Base-by-base conservation (phyloP, 495 filamentous ascomycete species). In the Astrocystis sublimbata region DNA sequence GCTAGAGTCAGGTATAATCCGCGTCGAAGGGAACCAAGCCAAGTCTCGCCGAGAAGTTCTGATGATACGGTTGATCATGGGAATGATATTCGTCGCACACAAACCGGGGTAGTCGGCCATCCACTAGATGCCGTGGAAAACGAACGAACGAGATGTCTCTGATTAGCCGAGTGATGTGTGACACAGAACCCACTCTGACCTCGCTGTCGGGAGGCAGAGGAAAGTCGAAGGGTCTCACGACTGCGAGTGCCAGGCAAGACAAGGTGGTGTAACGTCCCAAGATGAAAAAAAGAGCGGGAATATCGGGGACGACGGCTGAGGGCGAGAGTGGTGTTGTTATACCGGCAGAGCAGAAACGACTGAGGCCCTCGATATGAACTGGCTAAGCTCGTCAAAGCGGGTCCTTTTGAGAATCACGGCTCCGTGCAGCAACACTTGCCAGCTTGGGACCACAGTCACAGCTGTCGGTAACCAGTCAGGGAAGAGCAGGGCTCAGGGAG, bases 121-220 rank as follows among this genome's bases (percentile, higher is more conserved):
- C 66, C 50, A 68, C 43, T 65, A 72, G 66, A 43, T 61, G 56
- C 49, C 52, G 62, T 59, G 61, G 53, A 49, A 62, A 35, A 70
- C 56, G 61, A 70, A 42, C 70, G 67, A 72, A 72, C 70, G 67
- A 68, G 68, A 65, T 70, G 69, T 71, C 65, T 68, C 70, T 70
- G 68, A 64, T 69, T 70, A 71, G 57, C 71, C 68, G 66, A 71
- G 66, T 69, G 67, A 64, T 64, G 77, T 78, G 73, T 68, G 65
- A 78, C 76, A 76, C 66, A 76, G 74, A 77, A 76, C 71, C 75
- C 71, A 75, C 73, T 69, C 71, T 74, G 69, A 73, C 75, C 73
- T 73, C 69, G 73, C 75, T 67, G 63, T 70, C 65, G 65, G 67
- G 60, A 68, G 62, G 69, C 60, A 38, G 24, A 46, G 30, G 42